Base-by-base conservation (phyloP, 768 basidiomycete species). In the Trametopsis cervina region DNA sequence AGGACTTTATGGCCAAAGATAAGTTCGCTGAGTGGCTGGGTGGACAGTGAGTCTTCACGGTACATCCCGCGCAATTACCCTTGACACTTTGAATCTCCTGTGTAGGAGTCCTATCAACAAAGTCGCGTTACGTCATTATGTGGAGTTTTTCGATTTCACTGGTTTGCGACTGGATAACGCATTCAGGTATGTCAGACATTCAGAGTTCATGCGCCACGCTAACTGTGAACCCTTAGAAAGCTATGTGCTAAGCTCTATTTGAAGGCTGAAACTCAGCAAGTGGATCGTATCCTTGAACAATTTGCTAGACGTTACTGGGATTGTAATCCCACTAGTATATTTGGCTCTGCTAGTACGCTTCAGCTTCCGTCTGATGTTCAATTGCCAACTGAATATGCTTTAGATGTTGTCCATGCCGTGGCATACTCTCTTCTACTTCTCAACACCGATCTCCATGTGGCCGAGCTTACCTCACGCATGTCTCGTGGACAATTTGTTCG, bases 1-100 rank as follows among this genome's bases (percentile, higher is more conserved):
- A 86, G 55, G 75, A 74, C 13, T 94, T 93, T 61, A 63, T 94
- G 57, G 72, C 80, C 12, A 83, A 83, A 60, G 92, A 94, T 58
- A 95, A 94, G 69, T 90, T 97, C 57, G 93, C 95, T 1, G 92
- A 96, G 64, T 99, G 90, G 84, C 74, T 99, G 35, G 96, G 96
- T 57, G 85, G 90, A 62, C 69, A 77, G 93, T 97, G 57, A 70
- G 94, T 85, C 6, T n/a, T 36, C 12, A 43, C 33, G 9, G 20
- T 13, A 2, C 12, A 10, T 35, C 13, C 10, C 13, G 37, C 40
- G 53, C 43, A 53, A 33, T 1, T 42, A 47, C 35, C 38, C 29
- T 7, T 10, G 13, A 38, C 17, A 20, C 13, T 27, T 25, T 43
- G 22, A 7, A 35, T 41, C 50, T 48, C 39, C 44, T 1, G 23